phyloP scores from a whole-genome alignment of 1,284 basidiomycete species.

The Apiotrichum brassicae region DNA sequence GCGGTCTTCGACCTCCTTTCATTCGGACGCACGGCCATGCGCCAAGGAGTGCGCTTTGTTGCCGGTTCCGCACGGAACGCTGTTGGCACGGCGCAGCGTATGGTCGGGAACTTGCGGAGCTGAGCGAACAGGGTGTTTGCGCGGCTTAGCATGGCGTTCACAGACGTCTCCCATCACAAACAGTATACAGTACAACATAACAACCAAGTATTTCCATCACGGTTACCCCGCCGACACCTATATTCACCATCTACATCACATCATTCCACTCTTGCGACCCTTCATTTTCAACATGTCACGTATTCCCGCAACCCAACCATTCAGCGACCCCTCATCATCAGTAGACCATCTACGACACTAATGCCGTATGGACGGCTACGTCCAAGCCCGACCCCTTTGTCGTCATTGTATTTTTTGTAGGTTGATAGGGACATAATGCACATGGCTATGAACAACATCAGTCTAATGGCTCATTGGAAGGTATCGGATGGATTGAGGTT shows the following conservation, averaged over 20 bases:
- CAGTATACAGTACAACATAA: not conserved
- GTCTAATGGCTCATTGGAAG: too few relatives aligned
- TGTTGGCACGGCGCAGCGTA: not conserved
- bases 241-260: too few relatives aligned
- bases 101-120: constrained; percentile 5
- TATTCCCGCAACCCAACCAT: not conserved
- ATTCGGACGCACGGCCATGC: constrained; percentile 32
- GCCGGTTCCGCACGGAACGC: constrained; percentile 9
- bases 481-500: too few relatives aligned
- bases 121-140: not conserved
- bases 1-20: constrained; percentile 38
- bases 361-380: not conserved
- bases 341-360: not conserved
- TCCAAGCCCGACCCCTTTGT: not conserved
- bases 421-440: constrained; percentile 2
- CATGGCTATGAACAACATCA: too few relatives aligned
- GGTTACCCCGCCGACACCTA: too few relatives aligned
- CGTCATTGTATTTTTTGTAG: constrained; percentile 1
- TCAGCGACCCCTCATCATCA: not conserved
- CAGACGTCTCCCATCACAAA: not conserved
- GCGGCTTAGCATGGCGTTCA: not conserved
- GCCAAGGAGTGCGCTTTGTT: constrained; percentile 26
- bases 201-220: too few relatives aligned
- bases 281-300: not conserved
- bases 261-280: not conserved